These are phyloP conservation scores for Blastosporella zonata DNA, from an alignment of 1,284 basidiomycete species.

Conservation along the genomic window DNA sequence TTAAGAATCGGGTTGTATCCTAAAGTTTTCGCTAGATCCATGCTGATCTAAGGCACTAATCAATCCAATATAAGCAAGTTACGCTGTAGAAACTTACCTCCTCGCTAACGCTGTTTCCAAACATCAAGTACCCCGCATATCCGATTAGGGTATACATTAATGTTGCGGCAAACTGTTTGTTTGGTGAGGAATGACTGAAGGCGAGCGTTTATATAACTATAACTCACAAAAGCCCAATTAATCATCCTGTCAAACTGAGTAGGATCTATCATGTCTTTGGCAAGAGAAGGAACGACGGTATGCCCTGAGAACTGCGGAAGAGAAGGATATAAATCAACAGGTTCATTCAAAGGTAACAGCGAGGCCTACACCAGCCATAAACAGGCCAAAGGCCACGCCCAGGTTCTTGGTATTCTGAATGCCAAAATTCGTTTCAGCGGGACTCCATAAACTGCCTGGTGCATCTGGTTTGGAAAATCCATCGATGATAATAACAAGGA, in stretches of 20 bases:
- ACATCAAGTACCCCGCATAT: slow-evolving; percentile 89
- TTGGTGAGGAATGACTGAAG: too few species aligned
- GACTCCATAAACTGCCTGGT: slow-evolving; percentile 82
- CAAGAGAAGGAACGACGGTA: slow-evolving; percentile 88
- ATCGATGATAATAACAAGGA: slow-evolving; percentile 81
- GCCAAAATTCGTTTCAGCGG: slow-evolving; percentile 66
- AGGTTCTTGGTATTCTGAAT: slow-evolving; percentile 60
- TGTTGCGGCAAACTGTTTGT: slow-evolving; percentile 66
- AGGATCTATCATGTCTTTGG: slow-evolving; percentile 88
- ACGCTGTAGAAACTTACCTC: slow-evolving; percentile 52
- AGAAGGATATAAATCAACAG: not conserved
- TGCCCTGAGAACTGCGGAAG: slow-evolving; percentile 80
- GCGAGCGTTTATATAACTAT: not conserved
- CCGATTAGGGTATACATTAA: slow-evolving; percentile 80
- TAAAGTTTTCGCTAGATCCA: slow-evolving; percentile 74
- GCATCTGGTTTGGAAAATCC: slow-evolving; percentile 76
- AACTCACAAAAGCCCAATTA: slow-evolving; percentile 76
- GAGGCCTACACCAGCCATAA: slow-evolving; percentile 85
- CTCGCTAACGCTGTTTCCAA: slow-evolving; percentile 78
- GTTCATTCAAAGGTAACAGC: not conserved
- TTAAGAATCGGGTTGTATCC: slow-evolving; percentile 80
- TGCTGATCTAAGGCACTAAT: slow-evolving; percentile 63
- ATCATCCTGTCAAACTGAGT: slow-evolving; percentile 81
- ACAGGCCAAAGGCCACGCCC: slow-evolving; percentile 80
- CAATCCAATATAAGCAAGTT: not conserved